phyloP scores from a whole-genome alignment of 257 asterid genomes.

The Asclepias syriaca region DNA sequence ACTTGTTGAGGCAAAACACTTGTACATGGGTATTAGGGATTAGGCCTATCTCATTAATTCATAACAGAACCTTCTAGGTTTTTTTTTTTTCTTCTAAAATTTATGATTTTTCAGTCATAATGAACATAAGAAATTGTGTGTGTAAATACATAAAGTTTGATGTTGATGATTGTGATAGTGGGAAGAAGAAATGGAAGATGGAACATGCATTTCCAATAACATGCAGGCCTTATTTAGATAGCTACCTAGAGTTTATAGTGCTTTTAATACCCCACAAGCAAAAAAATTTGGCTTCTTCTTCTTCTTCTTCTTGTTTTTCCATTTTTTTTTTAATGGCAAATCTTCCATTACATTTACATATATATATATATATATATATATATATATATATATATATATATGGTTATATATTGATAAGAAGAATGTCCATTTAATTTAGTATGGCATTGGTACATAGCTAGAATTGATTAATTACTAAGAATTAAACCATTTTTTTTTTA shows the following conservation, averaged over 20 bases:
- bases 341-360: too few species aligned
- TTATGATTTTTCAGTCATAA: too few species aligned
- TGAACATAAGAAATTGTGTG: too few species aligned
- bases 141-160: slow-evolving; percentile 20
- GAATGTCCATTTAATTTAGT: too few species aligned
- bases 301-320: too few species aligned
- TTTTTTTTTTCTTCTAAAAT: not conserved
- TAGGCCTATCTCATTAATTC: slow-evolving; percentile 35
- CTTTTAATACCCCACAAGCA: slow-evolving; percentile 44
- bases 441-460: too few species aligned
- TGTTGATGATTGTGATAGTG: slow-evolving; percentile 40
- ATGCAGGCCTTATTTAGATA: not conserved
- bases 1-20: slow-evolving; percentile 29
- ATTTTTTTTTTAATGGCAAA: too few species aligned
- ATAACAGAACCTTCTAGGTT: slow-evolving; percentile 45
- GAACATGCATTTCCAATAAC: slow-evolving; percentile 43
- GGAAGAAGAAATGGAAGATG: slow-evolving; percentile 21
- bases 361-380: too few species aligned
- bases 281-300: slow-evolving; percentile 1
- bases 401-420: too few species aligned
- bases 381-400: too few species aligned
- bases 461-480: too few species aligned
- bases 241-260: slow-evolving; percentile 24
- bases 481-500: too few species aligned
- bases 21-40: slow-evolving; percentile 29